Conservation (phyloP, 2,329 filamentous ascomycete species). For the Colletotrichum lini region DNA sequence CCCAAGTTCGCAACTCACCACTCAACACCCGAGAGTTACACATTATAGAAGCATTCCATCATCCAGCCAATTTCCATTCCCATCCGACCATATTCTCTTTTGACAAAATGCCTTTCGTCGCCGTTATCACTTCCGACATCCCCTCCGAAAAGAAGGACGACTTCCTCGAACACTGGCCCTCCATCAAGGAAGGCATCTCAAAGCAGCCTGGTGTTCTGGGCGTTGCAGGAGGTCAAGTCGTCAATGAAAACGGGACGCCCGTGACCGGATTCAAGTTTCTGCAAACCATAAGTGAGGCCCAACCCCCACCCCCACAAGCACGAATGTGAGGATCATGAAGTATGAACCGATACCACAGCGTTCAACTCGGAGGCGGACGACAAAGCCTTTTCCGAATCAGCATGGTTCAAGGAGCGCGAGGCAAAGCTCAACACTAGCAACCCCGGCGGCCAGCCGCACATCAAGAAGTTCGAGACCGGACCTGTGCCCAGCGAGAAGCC, state of each 20-base stretch:
- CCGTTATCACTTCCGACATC: slow-evolving; percentile 21
- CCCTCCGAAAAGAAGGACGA: slow-evolving; percentile 37
- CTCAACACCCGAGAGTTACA: background rate
- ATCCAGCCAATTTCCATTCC: too few species aligned
- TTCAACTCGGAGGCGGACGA: slow-evolving; percentile 29
- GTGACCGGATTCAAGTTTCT: slow-evolving; percentile 39
- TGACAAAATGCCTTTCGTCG: slow-evolving; percentile 34
- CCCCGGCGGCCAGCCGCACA: background rate
- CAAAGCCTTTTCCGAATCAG: slow-evolving; percentile 28
- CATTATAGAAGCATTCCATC: background rate
- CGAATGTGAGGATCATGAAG: too few species aligned
- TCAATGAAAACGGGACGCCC: slow-evolving; percentile 19
- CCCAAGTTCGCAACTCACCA: background rate
- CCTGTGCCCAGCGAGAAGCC: slow-evolving; percentile 19
- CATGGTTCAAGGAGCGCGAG: slow-evolving; percentile 27
- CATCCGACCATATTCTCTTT: background rate
- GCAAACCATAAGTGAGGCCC: slow-evolving; percentile 17
- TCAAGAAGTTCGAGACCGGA: slow-evolving; percentile 34
- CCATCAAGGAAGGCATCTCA: slow-evolving; percentile 22
- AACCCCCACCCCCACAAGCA: too few species aligned
- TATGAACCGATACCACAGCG: background rate
- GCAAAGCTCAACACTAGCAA: background rate
- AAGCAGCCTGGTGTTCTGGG: slow-evolving; percentile 32
- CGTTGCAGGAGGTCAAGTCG: slow-evolving; percentile 21
- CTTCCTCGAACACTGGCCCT: slow-evolving; percentile 30